Base-by-base conservation (phyloP, 306 rosid genomes). In the Heteromeles arbutifolia region DNA sequence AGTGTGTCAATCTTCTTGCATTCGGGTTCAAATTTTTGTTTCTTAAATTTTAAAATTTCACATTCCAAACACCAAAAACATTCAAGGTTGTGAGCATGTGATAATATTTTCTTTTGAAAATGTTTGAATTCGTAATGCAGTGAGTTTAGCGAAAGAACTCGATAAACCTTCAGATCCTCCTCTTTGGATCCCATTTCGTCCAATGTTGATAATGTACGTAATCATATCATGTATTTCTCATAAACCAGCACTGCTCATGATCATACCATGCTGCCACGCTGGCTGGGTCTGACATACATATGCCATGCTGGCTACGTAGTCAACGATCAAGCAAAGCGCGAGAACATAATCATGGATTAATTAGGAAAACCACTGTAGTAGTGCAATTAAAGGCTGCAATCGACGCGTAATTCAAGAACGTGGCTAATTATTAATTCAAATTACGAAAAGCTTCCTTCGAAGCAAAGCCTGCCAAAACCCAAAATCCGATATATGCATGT, bases 371-470 rank as follows among this genome's bases (percentile, higher is more conserved):
- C 22, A 50, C 54, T 68, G 72, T 69, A 37, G 70, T 81, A 73
- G 87, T 77, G 80, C 65, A 45, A 54, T 43, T 53, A 39, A 52
- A 81, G 77, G 77, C 84, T 80, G 79, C 73, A 56, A 74, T 65
- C 39, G 64, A 70, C 73, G 41, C 69, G 64, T 65, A 67, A 82
- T 57, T 80, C 75, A 64, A 58, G 74, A 72, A 66, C 43, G 57
- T n/a, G 67, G 14, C n/a, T 64, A 15, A 34, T 37, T 8, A 57
- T 58, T 34, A 41, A 59, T 73, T 67, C 81, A 74, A 61, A 11
- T 34, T 34, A 1, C 2, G 18, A 50, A 50, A 50, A 74, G 32
- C 72, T 74, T 79, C 79, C 78, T 64, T 67, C 56, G 1, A 75
- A 73, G 82, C 57, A 74, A 87, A 82, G 70, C 78, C 74, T 79